Percentiles rank a stretch among this genome's conserved stretches.
phyloP scores from a whole-genome alignment of 2,329 filamentous ascomycete genomes.

The Eutypa lata region DNA sequence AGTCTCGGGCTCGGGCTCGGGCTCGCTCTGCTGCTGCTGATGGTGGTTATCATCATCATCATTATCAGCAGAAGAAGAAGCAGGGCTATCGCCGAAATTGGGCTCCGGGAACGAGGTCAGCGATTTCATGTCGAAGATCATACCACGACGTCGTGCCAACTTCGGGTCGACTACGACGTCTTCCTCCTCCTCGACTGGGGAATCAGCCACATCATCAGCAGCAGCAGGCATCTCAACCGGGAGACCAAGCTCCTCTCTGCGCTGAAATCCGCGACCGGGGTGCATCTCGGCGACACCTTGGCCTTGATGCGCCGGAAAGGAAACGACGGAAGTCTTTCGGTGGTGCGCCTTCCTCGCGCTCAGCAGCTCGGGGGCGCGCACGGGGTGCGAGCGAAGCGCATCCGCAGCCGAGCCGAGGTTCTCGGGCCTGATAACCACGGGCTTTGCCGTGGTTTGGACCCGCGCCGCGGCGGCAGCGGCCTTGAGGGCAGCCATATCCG shows the following conservation, averaged over 20 bases:
- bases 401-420: constrained; percentile 14
- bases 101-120: background rate
- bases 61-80: background rate
- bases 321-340: background rate
- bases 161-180: background rate
- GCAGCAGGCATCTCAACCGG: too few relatives aligned
- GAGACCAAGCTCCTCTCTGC: too few relatives aligned
- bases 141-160: background rate
- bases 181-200: background rate
- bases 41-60: background rate
- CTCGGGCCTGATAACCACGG: background rate
- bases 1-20: background rate
- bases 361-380: background rate
- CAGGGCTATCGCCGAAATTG: background rate
- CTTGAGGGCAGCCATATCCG: background rate
- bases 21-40: background rate
- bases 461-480: constrained; percentile 2
- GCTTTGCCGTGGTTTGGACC: background rate
- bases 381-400: constrained; percentile 19
- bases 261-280: background rate
- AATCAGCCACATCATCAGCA: background rate
- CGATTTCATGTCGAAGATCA: background rate
- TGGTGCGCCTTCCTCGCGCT: constrained; percentile 1
- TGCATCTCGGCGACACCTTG: background rate
- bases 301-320: too few relatives aligned